Percentiles rank a stretch among this genome's conserved stretches.
Conservation (phyloP, 257 asterid genomes). For the Solanum chilense region DNA sequence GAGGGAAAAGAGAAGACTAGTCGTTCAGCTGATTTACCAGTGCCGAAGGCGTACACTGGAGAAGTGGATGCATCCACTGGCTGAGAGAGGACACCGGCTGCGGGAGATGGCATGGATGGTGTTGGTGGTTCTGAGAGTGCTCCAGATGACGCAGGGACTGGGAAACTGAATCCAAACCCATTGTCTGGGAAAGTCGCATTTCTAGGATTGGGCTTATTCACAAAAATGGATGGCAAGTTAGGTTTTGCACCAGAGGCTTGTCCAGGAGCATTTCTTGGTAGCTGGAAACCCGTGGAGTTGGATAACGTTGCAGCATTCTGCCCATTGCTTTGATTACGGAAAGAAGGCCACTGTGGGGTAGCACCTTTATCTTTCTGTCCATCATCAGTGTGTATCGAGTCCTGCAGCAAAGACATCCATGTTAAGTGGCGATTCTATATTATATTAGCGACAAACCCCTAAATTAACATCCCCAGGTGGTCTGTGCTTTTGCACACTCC, state of each 20-base stretch:
- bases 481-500: background rate
- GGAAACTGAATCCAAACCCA: slow-evolving; percentile 63
- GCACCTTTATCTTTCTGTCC: slow-evolving; percentile 14
- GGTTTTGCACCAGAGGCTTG: slow-evolving; percentile 30
- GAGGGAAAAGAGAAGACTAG: slow-evolving; percentile 77
- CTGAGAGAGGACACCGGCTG: slow-evolving; percentile 15
- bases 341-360: slow-evolving; percentile 13
- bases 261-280: slow-evolving; percentile 20
- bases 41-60: slow-evolving; percentile 62
- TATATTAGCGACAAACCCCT: background rate
- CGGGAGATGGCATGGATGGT: slow-evolving; percentile 57
- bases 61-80: slow-evolving; percentile 17
- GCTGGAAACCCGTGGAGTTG: slow-evolving; percentile 13
- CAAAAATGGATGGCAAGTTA: slow-evolving; percentile 36
- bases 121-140: slow-evolving; percentile 75
- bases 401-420: slow-evolving; percentile 25
- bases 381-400: slow-evolving; percentile 8
- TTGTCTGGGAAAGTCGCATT: slow-evolving; percentile 25
- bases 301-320: slow-evolving; percentile 15
- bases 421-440: background rate
- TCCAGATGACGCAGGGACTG: slow-evolving; percentile 46
- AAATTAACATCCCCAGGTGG: background rate
- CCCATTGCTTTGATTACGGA: slow-evolving; percentile 26
- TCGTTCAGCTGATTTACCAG: slow-evolving; percentile 25
- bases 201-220: slow-evolving; percentile 29